Evolutionary conservation across 352 stramenopile species (phyloP), one percentile per base, ranked within the genome.

Genomic region (Lagenidium sp.): DNA sequence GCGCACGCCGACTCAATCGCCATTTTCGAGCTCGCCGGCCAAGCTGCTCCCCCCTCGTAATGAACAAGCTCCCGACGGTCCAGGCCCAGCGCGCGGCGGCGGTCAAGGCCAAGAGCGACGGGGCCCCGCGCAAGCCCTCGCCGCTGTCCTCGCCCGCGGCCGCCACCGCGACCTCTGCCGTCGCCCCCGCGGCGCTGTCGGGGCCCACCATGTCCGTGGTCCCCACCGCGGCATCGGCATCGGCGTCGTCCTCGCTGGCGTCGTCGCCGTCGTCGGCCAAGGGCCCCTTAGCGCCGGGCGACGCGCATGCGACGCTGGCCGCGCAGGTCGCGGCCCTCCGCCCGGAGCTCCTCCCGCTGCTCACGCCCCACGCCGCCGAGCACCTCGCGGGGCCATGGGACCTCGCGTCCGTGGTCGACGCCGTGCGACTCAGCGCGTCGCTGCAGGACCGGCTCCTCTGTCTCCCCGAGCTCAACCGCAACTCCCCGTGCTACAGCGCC

Each of bases 401-500:
- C 13, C 57, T 86, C 25, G 64, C 72, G 13, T 58, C 52, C 8
- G 63, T 79, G 13, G 48, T 65, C 7, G 67, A 92, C 47, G 73
- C 76, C 8, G 70, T 86, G 7, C 64, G 71, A 39, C 64, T 89
- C 7, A 80, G 69, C 41, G 64, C 63, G 23, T 57, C 76, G 34
- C 52, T 92, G 32, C 79, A 92, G 25, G 78, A 86, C 28, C 74
- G 75, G 16, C 44, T 88, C 47, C 50, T 92, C 22, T 82, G 72
- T 44, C 58, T 87, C 10, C 76, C 75, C 1, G 79, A 87, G 47
- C 57, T 87, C 29, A 88, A 87, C 58, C 79, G 71, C 46, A 83
- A 68, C 57, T 87, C 79, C 22, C 74, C 79, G 21, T 87, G 74
- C 61, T 87, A 87, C 60, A 89, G 65, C 35, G 79, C 79, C 16